Conservation (phyloP, 2,329 filamentous ascomycete species). For the Cadophora malorum region DNA sequence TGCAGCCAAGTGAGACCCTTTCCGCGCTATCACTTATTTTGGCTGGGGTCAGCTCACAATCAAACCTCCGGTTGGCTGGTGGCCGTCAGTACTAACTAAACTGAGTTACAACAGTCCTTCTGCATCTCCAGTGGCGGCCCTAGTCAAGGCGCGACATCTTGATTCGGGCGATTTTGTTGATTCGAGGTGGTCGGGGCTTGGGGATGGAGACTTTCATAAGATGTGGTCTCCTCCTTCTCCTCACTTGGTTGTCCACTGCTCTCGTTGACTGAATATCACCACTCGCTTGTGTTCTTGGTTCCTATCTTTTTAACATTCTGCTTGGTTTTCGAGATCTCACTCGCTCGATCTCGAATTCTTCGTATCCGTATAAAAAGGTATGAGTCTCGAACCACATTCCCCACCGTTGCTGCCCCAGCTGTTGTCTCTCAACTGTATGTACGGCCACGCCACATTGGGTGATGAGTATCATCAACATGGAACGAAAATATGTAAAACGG, state of each 20-base stretch:
- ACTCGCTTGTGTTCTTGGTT: constrained; percentile 23
- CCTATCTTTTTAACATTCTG: constrained; percentile 19
- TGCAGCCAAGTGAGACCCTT: constrained; percentile 24
- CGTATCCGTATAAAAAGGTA: constrained; percentile 23
- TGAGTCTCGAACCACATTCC: constrained; percentile 14
- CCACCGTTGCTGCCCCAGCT: not conserved
- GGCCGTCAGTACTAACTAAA: constrained; percentile 14
- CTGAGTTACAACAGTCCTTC: constrained; percentile 24
- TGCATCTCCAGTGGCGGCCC: constrained; percentile 24
- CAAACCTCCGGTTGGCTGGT: constrained; percentile 31
- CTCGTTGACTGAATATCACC: constrained; percentile 20
- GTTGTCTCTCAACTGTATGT: not conserved
- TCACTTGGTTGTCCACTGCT: constrained; percentile 14
- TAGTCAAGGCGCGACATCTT: constrained; percentile 26
- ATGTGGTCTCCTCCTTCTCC: constrained; percentile 16
- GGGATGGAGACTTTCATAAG: constrained; percentile 23
- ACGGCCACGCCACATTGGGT: not conserved
- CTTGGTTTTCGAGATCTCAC: constrained; percentile 29
- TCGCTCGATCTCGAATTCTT: constrained; percentile 28
- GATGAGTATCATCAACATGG: not conserved
- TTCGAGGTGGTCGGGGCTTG: constrained; percentile 32
- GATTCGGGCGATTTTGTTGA: constrained; percentile 30
- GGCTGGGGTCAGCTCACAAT: constrained; percentile 9
- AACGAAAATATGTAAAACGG: not conserved
- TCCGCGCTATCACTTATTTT: constrained; percentile 24